Conservation (phyloP, 352 stramenopile species). For the Pythium sp. region DNA sequence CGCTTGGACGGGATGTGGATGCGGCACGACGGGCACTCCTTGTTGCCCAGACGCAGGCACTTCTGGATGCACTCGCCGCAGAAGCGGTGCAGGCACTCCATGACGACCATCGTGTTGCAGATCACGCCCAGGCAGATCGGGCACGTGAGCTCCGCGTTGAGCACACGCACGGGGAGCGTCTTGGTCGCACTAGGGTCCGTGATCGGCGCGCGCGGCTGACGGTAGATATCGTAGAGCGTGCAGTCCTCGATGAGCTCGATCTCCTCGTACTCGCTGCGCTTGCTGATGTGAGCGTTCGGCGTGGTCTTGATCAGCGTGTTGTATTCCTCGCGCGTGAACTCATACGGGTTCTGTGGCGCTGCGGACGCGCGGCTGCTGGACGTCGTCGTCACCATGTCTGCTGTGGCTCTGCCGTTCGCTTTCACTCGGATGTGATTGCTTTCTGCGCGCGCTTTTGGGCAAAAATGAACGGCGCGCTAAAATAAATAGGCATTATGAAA, state of each 20-base stretch:
- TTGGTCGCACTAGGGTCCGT: constrained; percentile 51
- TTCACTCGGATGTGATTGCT: not conserved
- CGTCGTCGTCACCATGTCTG: not conserved
- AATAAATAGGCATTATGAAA: not conserved
- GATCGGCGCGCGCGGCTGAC: constrained; percentile 66
- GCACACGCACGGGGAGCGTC: constrained; percentile 56
- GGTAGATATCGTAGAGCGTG: constrained; percentile 89
- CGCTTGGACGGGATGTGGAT: constrained; percentile 88
- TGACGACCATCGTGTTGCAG: constrained; percentile 84
- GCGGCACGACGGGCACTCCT: constrained; percentile 87
- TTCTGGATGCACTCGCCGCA: constrained; percentile 89
- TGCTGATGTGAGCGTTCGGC: constrained; percentile 44
- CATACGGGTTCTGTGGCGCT: constrained; percentile 51
- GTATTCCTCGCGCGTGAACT: constrained; percentile 73
- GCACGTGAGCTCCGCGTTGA: constrained; percentile 86
- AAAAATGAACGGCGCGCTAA: not conserved
- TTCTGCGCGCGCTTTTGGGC: not conserved
- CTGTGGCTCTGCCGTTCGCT: not conserved
- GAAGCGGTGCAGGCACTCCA: constrained; percentile 91
- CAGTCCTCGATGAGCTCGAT: constrained; percentile 83
- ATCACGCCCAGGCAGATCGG: constrained; percentile 88
- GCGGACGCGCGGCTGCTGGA: not conserved
- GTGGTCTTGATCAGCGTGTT: constrained; percentile 46
- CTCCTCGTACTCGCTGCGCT: constrained; percentile 84
- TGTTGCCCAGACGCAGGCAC: constrained; percentile 79